Base-by-base conservation (phyloP, 2,329 filamentous ascomycete genomes). In the Colletotrichum truncatum region DNA sequence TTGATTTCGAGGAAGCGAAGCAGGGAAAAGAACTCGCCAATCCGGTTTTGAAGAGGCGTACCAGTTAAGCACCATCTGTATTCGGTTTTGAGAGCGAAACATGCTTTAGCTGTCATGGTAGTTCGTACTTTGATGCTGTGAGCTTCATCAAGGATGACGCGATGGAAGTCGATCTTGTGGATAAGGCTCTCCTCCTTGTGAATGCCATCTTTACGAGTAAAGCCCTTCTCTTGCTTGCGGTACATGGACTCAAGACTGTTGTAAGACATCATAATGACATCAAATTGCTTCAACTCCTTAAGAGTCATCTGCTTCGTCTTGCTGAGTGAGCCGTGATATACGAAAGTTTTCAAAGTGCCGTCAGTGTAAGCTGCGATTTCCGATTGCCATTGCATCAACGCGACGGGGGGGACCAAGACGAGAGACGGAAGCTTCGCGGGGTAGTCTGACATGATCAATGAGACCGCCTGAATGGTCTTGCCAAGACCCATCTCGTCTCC, bases 401-500 rank as follows among this genome's bases (percentile, higher is more conserved):
- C 95, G 39, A 98, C 95, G 0, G 95, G 95, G 0, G 95, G 95
- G 1, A 97, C 94, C 32, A 98, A 85, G 2, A 98, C 94, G 4
- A 98, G 84, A 0, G 93, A 92, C 1, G 96, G 95, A 12, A 49
- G 32, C 58, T 91, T 91, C 21, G 90, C 92, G 4, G 94, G 95
- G 72, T 93, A 98, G 75, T 98, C 94, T 1, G 95, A 98, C 96
- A 98, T 98, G 77, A 99, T 94, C 45, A 99, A 86, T 3, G 95
- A 98, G 16, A 99, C 96, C 3, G 96, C 95, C 78, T 99, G 96
- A 53, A 99, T 98, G 0, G 96, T 99, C 82, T 99, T 99, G 52
- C 96, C 96, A 80, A 99, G 92, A 6, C 96, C 96, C 96, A 99
- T 99, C 79, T 99, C 96, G 71, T 99, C 96, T 64, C 96, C 96